Conservation (phyloP, 139 green algal genomes). For the Asterochloris erici region DNA sequence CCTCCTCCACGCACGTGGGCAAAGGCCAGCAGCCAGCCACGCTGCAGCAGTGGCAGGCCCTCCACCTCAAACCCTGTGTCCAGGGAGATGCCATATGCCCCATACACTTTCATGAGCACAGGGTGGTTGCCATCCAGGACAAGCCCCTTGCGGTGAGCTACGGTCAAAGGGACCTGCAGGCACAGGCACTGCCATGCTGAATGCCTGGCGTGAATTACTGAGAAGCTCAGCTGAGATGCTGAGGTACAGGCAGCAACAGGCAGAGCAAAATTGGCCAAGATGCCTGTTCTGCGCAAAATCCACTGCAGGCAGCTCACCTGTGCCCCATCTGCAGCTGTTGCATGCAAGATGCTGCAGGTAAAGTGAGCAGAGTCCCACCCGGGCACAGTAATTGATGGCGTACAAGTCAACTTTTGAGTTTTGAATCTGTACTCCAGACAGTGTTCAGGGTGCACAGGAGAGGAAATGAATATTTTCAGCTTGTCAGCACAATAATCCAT, state of each 20-base stretch:
- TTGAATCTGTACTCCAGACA: constrained; percentile 14
- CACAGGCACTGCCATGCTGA: not conserved
- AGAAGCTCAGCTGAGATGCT: too few relatives aligned
- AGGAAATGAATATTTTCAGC: constrained; percentile 40
- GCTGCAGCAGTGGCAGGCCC: constrained; percentile 49
- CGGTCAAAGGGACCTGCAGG: constrained; percentile 42
- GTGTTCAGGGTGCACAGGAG: constrained; percentile 41
- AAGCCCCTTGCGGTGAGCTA: constrained; percentile 23
- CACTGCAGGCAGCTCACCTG: constrained; percentile 15
- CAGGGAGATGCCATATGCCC: constrained; percentile 69
- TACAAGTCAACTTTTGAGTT: constrained; percentile 30
- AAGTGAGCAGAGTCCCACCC: not conserved
- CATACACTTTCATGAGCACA: constrained; percentile 68
- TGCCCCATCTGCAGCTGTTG: constrained; percentile 9
- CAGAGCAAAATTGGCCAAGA: not conserved
- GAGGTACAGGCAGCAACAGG: not conserved
- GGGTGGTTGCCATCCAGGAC: constrained; percentile 18
- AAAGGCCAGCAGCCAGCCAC: constrained; percentile 55
- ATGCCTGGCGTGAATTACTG: not conserved
- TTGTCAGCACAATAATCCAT: too few relatives aligned
- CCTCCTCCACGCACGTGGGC: constrained; percentile 74
- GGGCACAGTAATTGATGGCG: not conserved
- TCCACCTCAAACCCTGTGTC: constrained; percentile 48
- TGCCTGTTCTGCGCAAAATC: not conserved
- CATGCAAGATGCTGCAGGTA: constrained; percentile 1